A percentile compares a stretch with the other conserved stretches of the same genome.
phyloP scores from a whole-genome alignment of 257 asterid species.

The Rauvolfia tetraphylla region DNA sequence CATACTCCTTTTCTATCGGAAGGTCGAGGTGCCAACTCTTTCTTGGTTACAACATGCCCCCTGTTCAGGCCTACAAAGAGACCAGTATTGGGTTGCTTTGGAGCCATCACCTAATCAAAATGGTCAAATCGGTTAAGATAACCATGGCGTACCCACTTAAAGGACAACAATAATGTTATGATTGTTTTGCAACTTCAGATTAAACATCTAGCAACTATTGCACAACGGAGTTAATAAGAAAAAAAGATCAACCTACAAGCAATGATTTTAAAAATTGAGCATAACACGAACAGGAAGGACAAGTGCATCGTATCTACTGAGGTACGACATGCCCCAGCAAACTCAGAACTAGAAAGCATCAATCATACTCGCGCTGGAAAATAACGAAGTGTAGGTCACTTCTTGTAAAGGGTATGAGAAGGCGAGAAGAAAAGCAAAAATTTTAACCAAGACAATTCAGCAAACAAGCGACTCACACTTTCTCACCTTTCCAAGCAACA shows the following conservation, averaged over 20 bases:
- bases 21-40: slow-evolving; percentile 80
- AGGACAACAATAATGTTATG: neutral
- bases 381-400: neutral
- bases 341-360: too few relatives aligned
- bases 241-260: neutral
- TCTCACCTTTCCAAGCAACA: neutral
- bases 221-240: neutral
- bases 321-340: neutral
- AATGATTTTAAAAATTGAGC: neutral
- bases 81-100: slow-evolving; percentile 75
- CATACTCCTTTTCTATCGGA: slow-evolving; percentile 88
- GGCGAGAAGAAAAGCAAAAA: too few relatives aligned
- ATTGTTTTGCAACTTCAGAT: neutral
- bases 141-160: neutral
- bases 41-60: slow-evolving; percentile 83
- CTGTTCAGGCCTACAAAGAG: slow-evolving; percentile 67
- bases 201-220: neutral
- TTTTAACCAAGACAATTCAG: neutral
- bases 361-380: neutral
- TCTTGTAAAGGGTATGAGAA: neutral
- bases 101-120: slow-evolving; percentile 58
- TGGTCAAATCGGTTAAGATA: neutral
- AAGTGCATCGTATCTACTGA: too few relatives aligned
- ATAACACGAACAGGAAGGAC: neutral
- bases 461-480: neutral